Evolutionary conservation across 2,329 filamentous ascomycete genomes (phyloP).

Genomic region (Aureobasidium sp.): DNA sequence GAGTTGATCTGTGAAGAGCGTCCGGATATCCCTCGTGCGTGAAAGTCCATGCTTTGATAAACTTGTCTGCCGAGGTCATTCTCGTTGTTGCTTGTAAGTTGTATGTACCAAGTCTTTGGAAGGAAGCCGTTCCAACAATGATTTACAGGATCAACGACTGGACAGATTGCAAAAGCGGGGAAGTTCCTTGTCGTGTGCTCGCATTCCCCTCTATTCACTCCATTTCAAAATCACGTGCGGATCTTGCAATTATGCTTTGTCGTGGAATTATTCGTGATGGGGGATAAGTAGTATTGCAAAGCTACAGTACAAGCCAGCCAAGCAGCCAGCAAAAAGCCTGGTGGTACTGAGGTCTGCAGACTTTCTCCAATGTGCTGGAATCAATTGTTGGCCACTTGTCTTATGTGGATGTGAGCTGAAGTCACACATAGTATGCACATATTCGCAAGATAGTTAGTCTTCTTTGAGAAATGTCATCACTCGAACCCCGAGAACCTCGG

Average conservation of each 20-base stretch:
- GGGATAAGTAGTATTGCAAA: neutral
- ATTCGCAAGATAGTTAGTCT: neutral
- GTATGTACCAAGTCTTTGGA: neutral
- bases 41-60: slow-evolving; percentile 25
- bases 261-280: neutral
- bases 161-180: neutral
- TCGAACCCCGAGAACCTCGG: neutral
- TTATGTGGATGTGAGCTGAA: neutral
- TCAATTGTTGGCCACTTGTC: too few relatives aligned
- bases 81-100: neutral
- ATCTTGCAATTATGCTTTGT: neutral
- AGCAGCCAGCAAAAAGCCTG: too few relatives aligned
- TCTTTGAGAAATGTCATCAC: neutral
- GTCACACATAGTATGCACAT: neutral
- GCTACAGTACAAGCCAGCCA: neutral
- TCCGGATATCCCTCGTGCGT: slow-evolving; percentile 23
- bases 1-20: slow-evolving; percentile 19
- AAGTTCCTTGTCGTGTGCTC: neutral
- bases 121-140: neutral
- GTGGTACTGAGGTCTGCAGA: too few relatives aligned
- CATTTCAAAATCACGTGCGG: neutral
- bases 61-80: slow-evolving; percentile 7
- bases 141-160: neutral
- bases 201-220: neutral
- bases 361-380: neutral